Evolutionary conservation across 345 rosid species (phyloP).

Genomic region (Eucalyptus shirleyi): DNA sequence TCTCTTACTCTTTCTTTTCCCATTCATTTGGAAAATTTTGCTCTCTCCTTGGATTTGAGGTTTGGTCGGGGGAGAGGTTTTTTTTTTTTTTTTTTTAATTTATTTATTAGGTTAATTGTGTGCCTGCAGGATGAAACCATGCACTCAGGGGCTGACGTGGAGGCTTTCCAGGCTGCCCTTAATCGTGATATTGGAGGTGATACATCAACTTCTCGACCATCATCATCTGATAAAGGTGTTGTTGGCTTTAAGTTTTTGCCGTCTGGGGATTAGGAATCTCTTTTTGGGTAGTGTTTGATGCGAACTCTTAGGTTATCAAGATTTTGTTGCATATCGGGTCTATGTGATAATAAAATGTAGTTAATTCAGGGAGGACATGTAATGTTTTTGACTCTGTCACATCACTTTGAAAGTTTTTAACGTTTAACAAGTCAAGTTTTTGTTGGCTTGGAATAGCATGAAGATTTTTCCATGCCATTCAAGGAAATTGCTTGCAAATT

Average conservation of each 20-base stretch:
- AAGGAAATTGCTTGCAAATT: background rate
- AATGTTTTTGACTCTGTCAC: background rate
- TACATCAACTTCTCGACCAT: conserved; percentile 34
- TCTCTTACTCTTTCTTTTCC: background rate
- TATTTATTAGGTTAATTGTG: background rate
- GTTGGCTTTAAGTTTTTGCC: background rate
- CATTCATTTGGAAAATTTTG: background rate
- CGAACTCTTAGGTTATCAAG: background rate
- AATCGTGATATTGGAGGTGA: conserved; percentile 88
- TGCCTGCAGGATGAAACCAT: conserved; percentile 54
- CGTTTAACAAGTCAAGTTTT: background rate
- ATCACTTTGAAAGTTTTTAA: background rate
- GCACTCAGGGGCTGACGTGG: conserved; percentile 98
- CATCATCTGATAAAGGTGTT: conserved; percentile 8
- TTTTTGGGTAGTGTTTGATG: background rate
- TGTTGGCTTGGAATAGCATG: background rate
- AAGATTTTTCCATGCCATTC: background rate
- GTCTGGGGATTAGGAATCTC: background rate
- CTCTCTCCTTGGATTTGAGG: background rate
- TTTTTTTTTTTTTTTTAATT: background rate
- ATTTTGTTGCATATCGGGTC: background rate
- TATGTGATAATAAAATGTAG: background rate
- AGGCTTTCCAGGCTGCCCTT: conserved; percentile 87
- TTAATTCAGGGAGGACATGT: background rate
- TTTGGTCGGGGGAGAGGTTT: background rate